A percentile compares a stretch with the other conserved stretches of the same genome.
phyloP scores from a whole-genome alignment of 352 stramenopile species.

The Globisporangium acanthophoron region DNA sequence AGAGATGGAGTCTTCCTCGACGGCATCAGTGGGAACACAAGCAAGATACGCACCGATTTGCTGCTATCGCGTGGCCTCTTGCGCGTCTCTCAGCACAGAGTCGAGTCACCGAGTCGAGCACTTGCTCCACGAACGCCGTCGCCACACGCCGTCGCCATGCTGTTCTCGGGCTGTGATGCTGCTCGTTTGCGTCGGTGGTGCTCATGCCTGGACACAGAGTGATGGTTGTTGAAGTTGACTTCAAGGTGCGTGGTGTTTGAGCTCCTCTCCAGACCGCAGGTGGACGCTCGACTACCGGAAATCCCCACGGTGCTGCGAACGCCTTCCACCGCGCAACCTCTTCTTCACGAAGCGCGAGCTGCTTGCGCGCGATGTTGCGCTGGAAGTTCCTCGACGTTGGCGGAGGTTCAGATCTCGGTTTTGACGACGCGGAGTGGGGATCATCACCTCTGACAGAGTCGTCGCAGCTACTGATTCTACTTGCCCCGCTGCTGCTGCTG shows the following conservation, averaged over 20 bases:
- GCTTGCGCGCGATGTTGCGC: conserved; percentile 10
- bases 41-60: background rate
- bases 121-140: conserved; percentile 2
- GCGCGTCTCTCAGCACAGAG: background rate
- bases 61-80: background rate
- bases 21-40: background rate
- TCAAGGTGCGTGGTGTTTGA: background rate
- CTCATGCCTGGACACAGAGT: background rate
- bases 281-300: background rate
- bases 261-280: background rate
- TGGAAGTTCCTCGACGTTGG: conserved; percentile 9
- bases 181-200: background rate
- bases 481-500: background rate
- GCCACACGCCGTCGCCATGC: background rate
- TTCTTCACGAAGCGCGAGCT: conserved; percentile 6
- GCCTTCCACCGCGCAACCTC: conserved; percentile 5
- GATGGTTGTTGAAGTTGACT: background rate
- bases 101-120: background rate
- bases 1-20: background rate
- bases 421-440: background rate
- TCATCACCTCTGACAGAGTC: background rate
- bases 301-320: conserved; percentile 4
- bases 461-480: background rate
- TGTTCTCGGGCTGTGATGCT: background rate
- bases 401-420: background rate